Conservation (phyloP, 495 filamentous ascomycete species). For the Evernia prunastri region DNA sequence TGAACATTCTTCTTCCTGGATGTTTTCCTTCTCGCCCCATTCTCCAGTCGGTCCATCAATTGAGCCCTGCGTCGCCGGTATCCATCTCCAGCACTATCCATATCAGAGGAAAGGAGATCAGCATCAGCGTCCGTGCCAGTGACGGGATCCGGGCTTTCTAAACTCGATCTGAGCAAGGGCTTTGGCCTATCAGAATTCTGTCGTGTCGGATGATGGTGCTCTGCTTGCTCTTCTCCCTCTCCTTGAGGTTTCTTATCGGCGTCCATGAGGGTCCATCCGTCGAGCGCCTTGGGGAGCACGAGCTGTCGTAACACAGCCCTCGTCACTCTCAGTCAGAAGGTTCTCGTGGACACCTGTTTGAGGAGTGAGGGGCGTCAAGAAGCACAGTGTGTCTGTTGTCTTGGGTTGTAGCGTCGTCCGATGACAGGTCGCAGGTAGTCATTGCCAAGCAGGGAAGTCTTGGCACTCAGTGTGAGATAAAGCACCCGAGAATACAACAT, state of each 20-base stretch:
- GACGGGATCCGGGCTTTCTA: constrained; percentile 12
- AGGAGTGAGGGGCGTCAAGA: not conserved
- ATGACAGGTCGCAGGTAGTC: not conserved
- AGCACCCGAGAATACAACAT: no score
- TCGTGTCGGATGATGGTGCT: not conserved
- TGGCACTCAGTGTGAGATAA: no score
- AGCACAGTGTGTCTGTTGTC: not conserved
- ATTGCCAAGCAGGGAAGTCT: not conserved
- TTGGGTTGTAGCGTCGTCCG: not conserved
- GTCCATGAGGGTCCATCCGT: constrained; percentile 19
- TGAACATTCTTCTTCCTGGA: not conserved
- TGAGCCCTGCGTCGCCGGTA: constrained; percentile 17
- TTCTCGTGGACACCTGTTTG: not conserved
- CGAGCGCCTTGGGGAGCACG: constrained; percentile 13
- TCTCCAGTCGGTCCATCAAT: constrained; percentile 12
- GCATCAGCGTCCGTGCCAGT: constrained; percentile 16
- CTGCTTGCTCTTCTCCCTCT: constrained; percentile 5
- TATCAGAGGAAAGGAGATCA: constrained; percentile 19
- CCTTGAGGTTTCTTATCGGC: not conserved
- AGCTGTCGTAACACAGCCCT: not conserved
- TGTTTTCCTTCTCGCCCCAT: constrained; percentile 3
- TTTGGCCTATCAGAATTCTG: not conserved
- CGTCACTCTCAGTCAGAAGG: not conserved
- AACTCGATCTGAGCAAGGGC: constrained; percentile 5
- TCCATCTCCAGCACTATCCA: constrained; percentile 17